Evolutionary conservation across 2,329 filamentous ascomycete species (phyloP), one percentile per base, ranked within the genome.

Genomic region (Trichoderma pleuroti): DNA sequence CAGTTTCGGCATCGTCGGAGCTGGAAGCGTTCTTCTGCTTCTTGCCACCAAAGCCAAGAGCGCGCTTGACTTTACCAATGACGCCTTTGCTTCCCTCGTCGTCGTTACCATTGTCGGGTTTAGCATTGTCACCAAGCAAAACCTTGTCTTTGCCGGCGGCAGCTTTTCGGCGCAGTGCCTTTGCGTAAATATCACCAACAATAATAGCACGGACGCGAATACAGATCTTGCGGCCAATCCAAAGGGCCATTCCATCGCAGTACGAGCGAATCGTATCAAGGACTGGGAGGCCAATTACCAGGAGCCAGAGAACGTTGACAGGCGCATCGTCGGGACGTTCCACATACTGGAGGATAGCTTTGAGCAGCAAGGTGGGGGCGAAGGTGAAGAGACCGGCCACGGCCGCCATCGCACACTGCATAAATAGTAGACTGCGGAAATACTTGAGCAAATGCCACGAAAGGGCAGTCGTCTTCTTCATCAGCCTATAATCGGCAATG

Each of bases 151-250:
- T 86, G 21, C 90, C 88, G 10, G 94, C 90, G 26, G 93, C 91
- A 21, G 94, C 95, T 81, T 97, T 97, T 75, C 96, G 91, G 73
- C 97, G 90, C 21, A 99, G 86, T 1, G 96, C 93, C 82, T 99
- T 99, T 70, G 94, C 93, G 79, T 99, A 99, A 60, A 99, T 96
- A 77, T 99, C 96, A 69, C 96, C 96, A 74, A 99, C 93, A 73
- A 99, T 94, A 77, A 99, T 96, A 64, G 96, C 94, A 73, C 95
- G 92, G 56, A 98, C 86, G 72, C 93, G 91, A 76, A 99, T 95
- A 81, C 94, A 98, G 72, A 98, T 92, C 81, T 94, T 97, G 70
- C 96, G 91, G 18, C 96, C 96, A 71, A 97, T 92, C 92, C 93
- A 99, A 0, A 99, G 86, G 10, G 93, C 93, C 80, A 96, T 92